Base-by-base conservation (phyloP, 2,329 filamentous ascomycete species). In the Drechslerella stenobrocha region DNA sequence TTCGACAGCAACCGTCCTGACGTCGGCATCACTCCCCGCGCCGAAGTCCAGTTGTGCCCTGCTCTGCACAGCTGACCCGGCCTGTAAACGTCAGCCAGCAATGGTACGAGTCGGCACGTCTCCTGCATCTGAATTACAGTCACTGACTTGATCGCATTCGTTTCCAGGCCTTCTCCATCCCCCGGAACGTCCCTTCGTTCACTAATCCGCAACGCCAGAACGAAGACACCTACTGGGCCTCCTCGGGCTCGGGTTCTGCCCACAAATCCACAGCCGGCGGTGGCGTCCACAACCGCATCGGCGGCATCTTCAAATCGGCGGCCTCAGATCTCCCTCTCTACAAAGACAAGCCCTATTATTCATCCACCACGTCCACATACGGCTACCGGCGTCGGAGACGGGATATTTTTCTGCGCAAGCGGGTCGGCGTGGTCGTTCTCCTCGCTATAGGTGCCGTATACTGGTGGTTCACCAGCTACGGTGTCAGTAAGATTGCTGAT, bases 281-380 rank as follows among this genome's bases (percentile, higher is more conserved):
- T 50, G 73, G 72, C 24, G 75, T 77, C 52, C 76, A 73, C 23
- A 75, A 76, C 46, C 72, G 82, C 44, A 74, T 83, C 46, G 77
- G 78, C 64, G 80, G 78, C 47, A 80, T 89, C 35, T 80, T 86
- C 48, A 82, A 83, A 72, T 84, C 82, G 69, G 79, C 89, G 32
- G 82, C 82, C 81, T 80, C 63, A 81, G 80, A 84, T 61, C 79
- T 98, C 70, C 93, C 93, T 45, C 91, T 97, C 88, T 98, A 98
- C 80, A 98, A 98, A 78, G 93, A 98, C 78, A 98, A 98, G 77
- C 93, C 93, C n/a, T 93, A 89, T 75, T 82, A 81, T 51, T 86
- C 83, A 42, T 83, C 83, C 13, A 72, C 73, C 20, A 58, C 61
- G 32, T 79, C 76, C n/a, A 75, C 77, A 67, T 80, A 82, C 15